Base-by-base conservation (phyloP, 345 rosid species). In the Sisymbrium irio region DNA sequence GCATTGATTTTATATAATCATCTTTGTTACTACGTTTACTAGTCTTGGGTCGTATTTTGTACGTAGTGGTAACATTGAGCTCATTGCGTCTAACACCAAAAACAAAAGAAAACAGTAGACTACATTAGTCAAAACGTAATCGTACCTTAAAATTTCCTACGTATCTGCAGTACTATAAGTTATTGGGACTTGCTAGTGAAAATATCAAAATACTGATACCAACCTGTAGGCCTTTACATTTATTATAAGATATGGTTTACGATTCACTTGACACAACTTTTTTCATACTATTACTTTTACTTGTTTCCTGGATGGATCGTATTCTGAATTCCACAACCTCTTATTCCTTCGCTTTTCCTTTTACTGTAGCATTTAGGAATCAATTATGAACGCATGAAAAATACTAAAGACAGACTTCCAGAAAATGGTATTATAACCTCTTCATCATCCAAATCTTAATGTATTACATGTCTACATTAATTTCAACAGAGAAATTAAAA, bases 101-200 rank as follows among this genome's bases (percentile, higher is more conserved):
- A 22, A 60, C 8, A 47, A 3, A 33, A 33, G 2, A 22, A 22
- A 58, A 44, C 33, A 25, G 18, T 35, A 30, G 39, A 58, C 47
- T 58, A 47, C 39, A 32, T 35, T 35, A 37, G 59, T 59, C 49
- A 71, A 15, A 36, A 49, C 44, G 30, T 27, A 36, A 9, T 44
- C 32, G 46, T 51, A 62, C 44, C 32, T 72, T 53, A 62, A 61
- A 61, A 3, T 4, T 49, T 53, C 41, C 58, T 59, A 71, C 27
- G 47, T 56, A 44, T 40, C 61, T 15, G 39, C 25, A 39, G 33
- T 13, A 39, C 32, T n/a, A 62, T 62, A 4, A 27, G 15, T 15
- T 27, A 25, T 41, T 42, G 39, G 66, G 67, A 62, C 36, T 27
- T 44, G 40, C 25, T 54, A 63, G 27, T 39, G 45, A 37, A 27